Evolutionary conservation across 805 yeast species (phyloP).

Genomic region (Schwanniomyces polymorphus): DNA sequence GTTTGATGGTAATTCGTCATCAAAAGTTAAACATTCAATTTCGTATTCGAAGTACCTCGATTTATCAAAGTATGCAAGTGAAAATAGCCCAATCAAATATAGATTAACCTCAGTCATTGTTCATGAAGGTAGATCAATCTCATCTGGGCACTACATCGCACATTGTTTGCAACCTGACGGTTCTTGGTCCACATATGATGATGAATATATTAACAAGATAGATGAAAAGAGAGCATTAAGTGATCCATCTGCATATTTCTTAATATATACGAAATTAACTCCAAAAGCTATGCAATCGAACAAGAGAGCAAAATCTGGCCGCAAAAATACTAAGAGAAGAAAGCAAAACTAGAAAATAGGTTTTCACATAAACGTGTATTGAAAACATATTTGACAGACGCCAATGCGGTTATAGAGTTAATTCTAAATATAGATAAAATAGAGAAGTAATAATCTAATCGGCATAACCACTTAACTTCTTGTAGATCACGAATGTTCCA

Average conservation of each 20-base stretch:
- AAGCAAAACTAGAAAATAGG: background rate
- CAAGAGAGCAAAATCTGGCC: constrained; percentile 5
- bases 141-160: constrained; percentile 91
- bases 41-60: constrained; percentile 78
- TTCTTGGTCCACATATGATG: constrained; percentile 92
- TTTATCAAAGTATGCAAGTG: constrained; percentile 53
- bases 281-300: constrained; percentile 36
- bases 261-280: constrained; percentile 78
- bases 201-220: constrained; percentile 77
- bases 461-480: background rate
- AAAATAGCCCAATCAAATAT: constrained; percentile 48
- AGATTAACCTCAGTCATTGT: constrained; percentile 81
- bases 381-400: background rate
- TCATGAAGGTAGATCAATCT: constrained; percentile 90
- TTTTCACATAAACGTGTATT: background rate
- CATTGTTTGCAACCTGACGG: constrained; percentile 92
- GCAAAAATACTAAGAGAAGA: background rate
- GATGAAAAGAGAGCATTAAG: constrained; percentile 71
- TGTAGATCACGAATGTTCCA: background rate
- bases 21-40: constrained; percentile 86
- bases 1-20: constrained; percentile 75
- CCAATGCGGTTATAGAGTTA: background rate
- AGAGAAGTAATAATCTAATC: background rate
- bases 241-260: constrained; percentile 88
- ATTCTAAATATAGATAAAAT: background rate